Conservation (phyloP, 352 stramenopile species). For the Globisporangium cylindrosporum region DNA sequence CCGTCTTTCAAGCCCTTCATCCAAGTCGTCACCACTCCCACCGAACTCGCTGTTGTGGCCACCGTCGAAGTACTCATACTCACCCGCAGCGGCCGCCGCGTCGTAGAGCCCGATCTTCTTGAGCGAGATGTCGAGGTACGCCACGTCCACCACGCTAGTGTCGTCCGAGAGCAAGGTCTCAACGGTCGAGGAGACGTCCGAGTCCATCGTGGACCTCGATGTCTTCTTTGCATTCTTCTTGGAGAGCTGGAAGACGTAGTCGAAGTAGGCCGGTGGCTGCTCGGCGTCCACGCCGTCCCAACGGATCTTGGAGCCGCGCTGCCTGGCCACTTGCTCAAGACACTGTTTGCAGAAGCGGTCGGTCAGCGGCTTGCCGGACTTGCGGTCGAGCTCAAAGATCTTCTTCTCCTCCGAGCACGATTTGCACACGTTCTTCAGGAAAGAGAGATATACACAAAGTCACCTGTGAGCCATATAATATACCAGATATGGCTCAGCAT, state of each 20-base stretch:
- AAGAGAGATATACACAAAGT: not conserved
- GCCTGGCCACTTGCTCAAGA: conserved; percentile 23
- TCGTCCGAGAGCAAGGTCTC: conserved; percentile 18
- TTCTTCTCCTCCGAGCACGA: conserved; percentile 45
- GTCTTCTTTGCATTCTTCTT: not conserved
- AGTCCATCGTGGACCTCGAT: not conserved
- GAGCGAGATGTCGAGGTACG: conserved; percentile 1
- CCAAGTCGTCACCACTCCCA: not conserved
- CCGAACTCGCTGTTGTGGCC: not conserved
- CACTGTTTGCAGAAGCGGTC: conserved; percentile 46
- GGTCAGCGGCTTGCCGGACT: conserved; percentile 31
- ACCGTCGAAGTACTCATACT: not conserved
- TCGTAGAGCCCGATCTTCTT: not conserved
- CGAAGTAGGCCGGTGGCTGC: conserved; percentile 23
- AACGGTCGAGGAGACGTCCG: not conserved
- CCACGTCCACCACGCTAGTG: conserved; percentile 4
- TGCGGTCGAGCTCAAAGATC: conserved; percentile 40
- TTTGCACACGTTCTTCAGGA: conserved; percentile 36
- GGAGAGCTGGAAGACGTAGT: conserved; percentile 6
- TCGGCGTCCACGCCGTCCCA: conserved; percentile 13
- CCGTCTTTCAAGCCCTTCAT: not conserved
- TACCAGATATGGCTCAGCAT: too few relatives aligned
- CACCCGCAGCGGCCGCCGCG: not conserved
- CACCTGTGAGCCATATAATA: not conserved
- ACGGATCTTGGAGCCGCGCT: conserved; percentile 12